phyloP scores from a whole-genome alignment of 1,284 basidiomycete genomes.

The Ganoderma meredithae region DNA sequence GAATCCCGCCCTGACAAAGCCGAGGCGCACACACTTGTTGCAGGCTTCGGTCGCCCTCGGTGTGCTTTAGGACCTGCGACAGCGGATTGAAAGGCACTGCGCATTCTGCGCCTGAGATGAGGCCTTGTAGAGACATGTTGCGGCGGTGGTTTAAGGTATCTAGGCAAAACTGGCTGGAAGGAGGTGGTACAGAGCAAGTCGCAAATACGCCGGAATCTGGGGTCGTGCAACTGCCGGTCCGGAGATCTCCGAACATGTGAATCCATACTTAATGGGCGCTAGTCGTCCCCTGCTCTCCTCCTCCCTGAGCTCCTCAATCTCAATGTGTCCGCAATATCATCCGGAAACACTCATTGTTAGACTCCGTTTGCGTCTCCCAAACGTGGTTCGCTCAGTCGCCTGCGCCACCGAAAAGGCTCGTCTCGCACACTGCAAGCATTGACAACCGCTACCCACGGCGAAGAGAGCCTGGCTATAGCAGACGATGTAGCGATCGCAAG shows the following conservation, averaged over 20 bases:
- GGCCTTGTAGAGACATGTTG: constrained; percentile 75
- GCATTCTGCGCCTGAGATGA: constrained; percentile 94
- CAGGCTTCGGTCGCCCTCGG: constrained; percentile 88
- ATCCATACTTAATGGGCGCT: neutral
- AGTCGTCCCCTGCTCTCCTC: neutral
- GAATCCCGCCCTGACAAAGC: neutral
- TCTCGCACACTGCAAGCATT: no score
- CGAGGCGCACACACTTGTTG: constrained; percentile 68
- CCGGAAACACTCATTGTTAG: no score
- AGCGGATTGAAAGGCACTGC: constrained; percentile 87
- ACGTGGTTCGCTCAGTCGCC: no score
- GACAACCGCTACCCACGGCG: no score
- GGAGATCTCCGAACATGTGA: constrained; percentile 25
- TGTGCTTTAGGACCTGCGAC: constrained; percentile 90
- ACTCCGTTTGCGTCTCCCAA: no score
- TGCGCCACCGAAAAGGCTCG: no score
- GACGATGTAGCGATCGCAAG: no score
- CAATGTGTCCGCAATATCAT: no score
- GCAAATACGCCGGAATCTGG: constrained; percentile 24
- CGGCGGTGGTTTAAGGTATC: neutral
- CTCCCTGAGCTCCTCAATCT: neutral
- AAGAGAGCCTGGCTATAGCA: no score
- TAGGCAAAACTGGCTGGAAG: neutral
- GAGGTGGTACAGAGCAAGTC: constrained; percentile 14
- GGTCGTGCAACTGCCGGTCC: constrained; percentile 12